Evolutionary conservation across 1,284 basidiomycete species (phyloP).

Genomic region (Malassezia caprae): DNA sequence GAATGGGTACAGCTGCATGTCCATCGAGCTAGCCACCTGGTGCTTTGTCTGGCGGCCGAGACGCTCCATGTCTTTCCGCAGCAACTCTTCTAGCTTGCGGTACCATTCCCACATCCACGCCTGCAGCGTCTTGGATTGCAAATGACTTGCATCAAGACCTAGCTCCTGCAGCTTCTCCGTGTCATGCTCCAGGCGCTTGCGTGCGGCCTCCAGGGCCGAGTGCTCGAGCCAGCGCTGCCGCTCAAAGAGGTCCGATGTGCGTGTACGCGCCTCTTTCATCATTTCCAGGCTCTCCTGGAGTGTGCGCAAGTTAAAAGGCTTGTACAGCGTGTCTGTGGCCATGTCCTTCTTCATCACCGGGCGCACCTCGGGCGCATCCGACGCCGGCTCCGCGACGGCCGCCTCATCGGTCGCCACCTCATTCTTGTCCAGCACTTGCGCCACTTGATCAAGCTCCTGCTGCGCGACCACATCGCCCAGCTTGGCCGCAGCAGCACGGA

Average conservation of each 20-base stretch:
- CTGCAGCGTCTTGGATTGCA: slow-evolving; percentile 37
- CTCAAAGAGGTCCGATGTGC: slow-evolving; percentile 33
- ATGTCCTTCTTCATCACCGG: slow-evolving; percentile 25
- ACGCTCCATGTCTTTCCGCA: slow-evolving; percentile 25
- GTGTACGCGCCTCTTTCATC: slow-evolving; percentile 30
- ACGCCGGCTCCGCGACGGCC: neutral
- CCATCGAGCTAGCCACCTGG: slow-evolving; percentile 10
- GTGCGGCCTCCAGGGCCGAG: slow-evolving; percentile 39
- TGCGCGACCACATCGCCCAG: slow-evolving; percentile 24
- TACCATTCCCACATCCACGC: slow-evolving; percentile 47
- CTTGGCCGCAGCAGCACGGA: slow-evolving; percentile 23
- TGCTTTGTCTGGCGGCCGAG: slow-evolving; percentile 14
- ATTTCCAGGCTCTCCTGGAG: slow-evolving; percentile 37
- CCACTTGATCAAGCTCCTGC: slow-evolving; percentile 29
- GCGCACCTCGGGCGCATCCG: slow-evolving; percentile 19
- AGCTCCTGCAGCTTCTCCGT: slow-evolving; percentile 33
- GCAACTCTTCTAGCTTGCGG: slow-evolving; percentile 26
- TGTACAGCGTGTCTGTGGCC: slow-evolving; percentile 17
- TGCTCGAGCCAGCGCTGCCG: slow-evolving; percentile 46
- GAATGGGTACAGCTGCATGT: slow-evolving; percentile 54
- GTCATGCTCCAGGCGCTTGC: slow-evolving; percentile 35
- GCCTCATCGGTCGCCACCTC: slow-evolving; percentile 3
- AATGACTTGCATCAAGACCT: slow-evolving; percentile 25
- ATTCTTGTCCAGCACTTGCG: slow-evolving; percentile 18
- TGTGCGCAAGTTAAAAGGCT: slow-evolving; percentile 36